Conservation (phyloP, 805 yeast genomes). For the Schwanniomyces occidentalis region DNA sequence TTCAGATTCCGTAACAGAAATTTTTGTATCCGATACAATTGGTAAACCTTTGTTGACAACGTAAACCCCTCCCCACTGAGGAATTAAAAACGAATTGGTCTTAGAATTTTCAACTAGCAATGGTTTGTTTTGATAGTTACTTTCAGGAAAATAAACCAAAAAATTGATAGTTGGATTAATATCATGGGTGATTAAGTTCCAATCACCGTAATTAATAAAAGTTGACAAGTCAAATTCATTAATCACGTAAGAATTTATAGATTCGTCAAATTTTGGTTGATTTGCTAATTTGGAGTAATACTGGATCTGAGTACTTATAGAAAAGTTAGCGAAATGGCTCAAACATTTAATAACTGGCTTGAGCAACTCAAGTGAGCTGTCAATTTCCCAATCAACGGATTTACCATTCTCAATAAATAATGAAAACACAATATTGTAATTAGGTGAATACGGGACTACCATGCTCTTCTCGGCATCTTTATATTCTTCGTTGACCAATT, state of each 20-base stretch:
- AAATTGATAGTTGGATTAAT: conserved; percentile 71
- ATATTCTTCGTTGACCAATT: conserved; percentile 11
- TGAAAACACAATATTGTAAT: conserved; percentile 74
- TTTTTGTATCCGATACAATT: conserved; percentile 9
- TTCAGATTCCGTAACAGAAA: conserved; percentile 40
- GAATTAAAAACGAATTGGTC: conserved; percentile 68
- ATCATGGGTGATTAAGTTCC: conserved; percentile 65
- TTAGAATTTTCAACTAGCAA: conserved; percentile 46
- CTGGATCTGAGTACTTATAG: conserved; percentile 77
- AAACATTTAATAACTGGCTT: conserved; percentile 56
- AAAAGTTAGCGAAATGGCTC: conserved; percentile 61
- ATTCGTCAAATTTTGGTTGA: conserved; percentile 21
- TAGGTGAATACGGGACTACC: conserved; percentile 59
- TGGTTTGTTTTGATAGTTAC: conserved; percentile 43
- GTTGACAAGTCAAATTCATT: conserved; percentile 62
- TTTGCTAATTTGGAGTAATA: conserved; percentile 54
- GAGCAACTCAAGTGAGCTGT: conserved; percentile 50
- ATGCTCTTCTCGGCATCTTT: conserved; percentile 23
- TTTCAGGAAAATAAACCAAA: conserved; percentile 62
- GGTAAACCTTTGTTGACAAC: conserved; percentile 41
- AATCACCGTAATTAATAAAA: conserved; percentile 79
- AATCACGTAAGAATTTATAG: conserved; percentile 33
- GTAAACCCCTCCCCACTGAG: conserved; percentile 87
- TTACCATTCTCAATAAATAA: conserved; percentile 69
- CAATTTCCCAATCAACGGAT: conserved; percentile 75